Conservation (phyloP, 805 yeast species). For the Pichia ethanolica region DNA sequence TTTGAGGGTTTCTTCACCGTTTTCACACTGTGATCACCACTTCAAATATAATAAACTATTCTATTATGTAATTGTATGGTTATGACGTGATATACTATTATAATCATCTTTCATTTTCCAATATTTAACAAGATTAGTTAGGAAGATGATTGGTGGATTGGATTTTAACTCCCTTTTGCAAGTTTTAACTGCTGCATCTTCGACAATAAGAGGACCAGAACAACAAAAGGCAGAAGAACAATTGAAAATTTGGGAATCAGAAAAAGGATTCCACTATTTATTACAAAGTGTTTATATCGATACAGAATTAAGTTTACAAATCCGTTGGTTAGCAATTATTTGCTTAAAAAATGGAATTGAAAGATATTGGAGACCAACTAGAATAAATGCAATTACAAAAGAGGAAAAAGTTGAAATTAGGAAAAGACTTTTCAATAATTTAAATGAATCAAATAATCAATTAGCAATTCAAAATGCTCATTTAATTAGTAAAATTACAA, state of each 20-base stretch:
- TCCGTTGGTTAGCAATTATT: constrained; percentile 82
- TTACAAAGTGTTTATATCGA: constrained; percentile 52
- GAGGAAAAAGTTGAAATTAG: constrained; percentile 69
- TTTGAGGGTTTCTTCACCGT: too few species aligned
- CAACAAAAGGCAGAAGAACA: constrained; percentile 66
- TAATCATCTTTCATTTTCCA: too few species aligned
- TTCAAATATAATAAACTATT: too few species aligned
- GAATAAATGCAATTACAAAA: constrained; percentile 42
- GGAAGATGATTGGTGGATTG: neutral
- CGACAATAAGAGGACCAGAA: constrained; percentile 38
- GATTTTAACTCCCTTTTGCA: constrained; percentile 24
- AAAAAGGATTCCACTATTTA: constrained; percentile 31
- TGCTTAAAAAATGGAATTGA: constrained; percentile 86
- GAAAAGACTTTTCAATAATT: constrained; percentile 42
- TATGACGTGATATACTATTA: too few species aligned
- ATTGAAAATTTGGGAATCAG: constrained; percentile 60
- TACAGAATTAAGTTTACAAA: constrained; percentile 48
- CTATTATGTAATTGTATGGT: too few species aligned
- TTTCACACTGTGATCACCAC: too few species aligned
- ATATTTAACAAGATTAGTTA: too few species aligned
- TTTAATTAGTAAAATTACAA: constrained; percentile 66
- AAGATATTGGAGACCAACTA: constrained; percentile 71
- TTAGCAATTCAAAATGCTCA: constrained; percentile 79
- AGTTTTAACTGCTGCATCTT: constrained; percentile 43
- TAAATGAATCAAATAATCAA: constrained; percentile 67